A percentile compares a stretch with the other conserved stretches of the same genome.
These are phyloP conservation scores for Scutellaria barbata DNA, from an alignment of 257 asterid species.

Conservation along the genomic window DNA sequence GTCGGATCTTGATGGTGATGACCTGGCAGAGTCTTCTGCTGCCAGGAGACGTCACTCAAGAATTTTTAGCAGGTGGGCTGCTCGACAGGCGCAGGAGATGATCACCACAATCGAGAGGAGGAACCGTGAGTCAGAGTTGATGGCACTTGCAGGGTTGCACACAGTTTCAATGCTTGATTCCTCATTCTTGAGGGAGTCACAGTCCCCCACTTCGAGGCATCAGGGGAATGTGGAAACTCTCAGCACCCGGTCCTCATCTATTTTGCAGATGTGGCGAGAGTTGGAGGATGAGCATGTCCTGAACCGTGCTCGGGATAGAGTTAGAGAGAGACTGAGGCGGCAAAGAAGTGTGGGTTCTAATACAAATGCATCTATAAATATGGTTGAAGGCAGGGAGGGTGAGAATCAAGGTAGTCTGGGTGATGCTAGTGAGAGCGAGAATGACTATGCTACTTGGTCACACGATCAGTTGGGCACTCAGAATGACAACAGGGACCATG, in stretches of 20 bases:
- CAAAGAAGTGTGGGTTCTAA: slow-evolving; percentile 67
- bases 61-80: slow-evolving; percentile 91
- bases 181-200: slow-evolving; percentile 87
- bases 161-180: slow-evolving; percentile 93
- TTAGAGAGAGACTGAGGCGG: slow-evolving; percentile 75
- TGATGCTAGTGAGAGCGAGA: slow-evolving; percentile 73
- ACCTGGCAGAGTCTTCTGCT: slow-evolving; percentile 93
- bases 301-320: slow-evolving; percentile 75
- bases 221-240: slow-evolving; percentile 84
- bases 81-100: slow-evolving; percentile 95
- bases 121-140: slow-evolving; percentile 87
- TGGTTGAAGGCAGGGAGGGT: slow-evolving; percentile 64
- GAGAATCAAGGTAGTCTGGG: slow-evolving; percentile 66
- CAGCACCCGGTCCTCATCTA: slow-evolving; percentile 78
- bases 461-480: slow-evolving; percentile 55
- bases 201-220: slow-evolving; percentile 76
- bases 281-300: slow-evolving; percentile 88
- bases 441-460: slow-evolving; percentile 69
- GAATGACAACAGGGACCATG: slow-evolving; percentile 57
- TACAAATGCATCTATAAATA: slow-evolving; percentile 54
- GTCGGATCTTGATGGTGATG: slow-evolving; percentile 93
- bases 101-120: slow-evolving; percentile 92
- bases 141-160: slow-evolving; percentile 91
- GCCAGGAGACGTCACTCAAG: slow-evolving; percentile 92
- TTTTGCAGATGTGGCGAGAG: slow-evolving; percentile 96